These are phyloP conservation scores for Breviolum minutum DNA, from an alignment of 73 alveolate species.

Conservation along the genomic window DNA sequence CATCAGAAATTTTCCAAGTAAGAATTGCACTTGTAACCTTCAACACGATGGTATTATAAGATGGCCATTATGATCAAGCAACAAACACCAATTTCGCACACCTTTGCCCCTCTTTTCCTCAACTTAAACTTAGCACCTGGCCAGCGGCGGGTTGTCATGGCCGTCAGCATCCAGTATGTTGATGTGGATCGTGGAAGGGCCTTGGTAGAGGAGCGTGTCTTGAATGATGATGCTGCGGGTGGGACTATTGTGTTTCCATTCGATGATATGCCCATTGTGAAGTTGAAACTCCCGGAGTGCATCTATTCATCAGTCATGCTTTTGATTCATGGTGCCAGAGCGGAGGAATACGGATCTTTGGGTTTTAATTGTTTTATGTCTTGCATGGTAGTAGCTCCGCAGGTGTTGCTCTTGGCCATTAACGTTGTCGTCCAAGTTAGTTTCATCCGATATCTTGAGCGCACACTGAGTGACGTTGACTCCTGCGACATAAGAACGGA, in stretches of 20 bases:
- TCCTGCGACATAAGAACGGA: background rate
- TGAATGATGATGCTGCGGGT: background rate
- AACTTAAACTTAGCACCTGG: no score
- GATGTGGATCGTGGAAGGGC: background rate
- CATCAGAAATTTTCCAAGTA: no score
- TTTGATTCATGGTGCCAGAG: background rate
- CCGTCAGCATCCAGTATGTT: background rate
- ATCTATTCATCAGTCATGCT: constrained; percentile 1
- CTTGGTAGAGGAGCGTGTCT: background rate
- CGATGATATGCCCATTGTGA: background rate
- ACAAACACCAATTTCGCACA: no score
- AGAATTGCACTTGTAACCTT: no score
- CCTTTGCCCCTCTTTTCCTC: no score
- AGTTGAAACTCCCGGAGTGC: background rate
- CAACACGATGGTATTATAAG: no score
- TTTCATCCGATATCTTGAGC: background rate
- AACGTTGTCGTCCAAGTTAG: background rate
- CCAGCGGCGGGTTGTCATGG: no score
- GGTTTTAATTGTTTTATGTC: background rate
- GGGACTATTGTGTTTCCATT: background rate
- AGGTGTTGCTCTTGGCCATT: background rate
- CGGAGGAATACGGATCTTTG: background rate
- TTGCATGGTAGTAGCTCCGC: background rate
- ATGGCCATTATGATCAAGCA: no score
- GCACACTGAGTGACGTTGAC: background rate